Evolutionary conservation across 2,329 filamentous ascomycete genomes (phyloP), one percentile per base, ranked within the genome.

Genomic region (Volutella citrinella): DNA sequence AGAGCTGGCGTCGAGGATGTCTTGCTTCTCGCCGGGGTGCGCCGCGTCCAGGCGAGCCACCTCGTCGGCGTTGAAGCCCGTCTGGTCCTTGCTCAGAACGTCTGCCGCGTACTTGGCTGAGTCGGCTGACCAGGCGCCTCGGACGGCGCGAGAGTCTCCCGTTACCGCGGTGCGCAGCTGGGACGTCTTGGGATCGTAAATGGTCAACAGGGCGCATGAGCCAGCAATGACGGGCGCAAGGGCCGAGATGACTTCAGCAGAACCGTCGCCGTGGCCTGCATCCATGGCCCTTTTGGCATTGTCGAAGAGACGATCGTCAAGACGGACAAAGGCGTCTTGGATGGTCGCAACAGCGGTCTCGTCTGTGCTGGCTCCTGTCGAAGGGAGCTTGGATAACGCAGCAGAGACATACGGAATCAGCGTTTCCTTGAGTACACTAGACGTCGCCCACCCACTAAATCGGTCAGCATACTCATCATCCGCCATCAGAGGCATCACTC

Each of bases 81-180:
- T 84, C 50, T 86, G 82, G 54, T 87, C 83, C 10, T 66, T 58
- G 10, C 79, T 82, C 12, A 87, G 65, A 2, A 73, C 63, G 6
- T 69, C 65, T 1, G 70, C 65, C 3, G 66, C 55, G 65, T 80
- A 84, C 14, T 57, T 63, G 1, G 36, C 30, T 0, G 64, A 60
- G 8, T 64, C 52, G 0, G 60, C 32, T 10, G 69, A 64, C 59
- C 68, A 58, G 4, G 52, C 52, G 3, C 80, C 82, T 0, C 84
- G 65, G 0, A 85, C 78, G 10, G 80, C 80, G 21, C 81, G 70
- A 1, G 78, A 84, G 58, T 87, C 82, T 1, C 83, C 83, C 0
- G 76, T 75, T 42, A 78, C 80, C 1, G 82, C 82, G 4, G 83
- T 78, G 16, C 76, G 73, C 0, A 87, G 59, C 0, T 64, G 74